A percentile compares a stretch with the other conserved stretches of the same genome.
Evolutionary conservation across 108 stramenopile species (phyloP).

Genomic region (Conticribra guillardii): DNA sequence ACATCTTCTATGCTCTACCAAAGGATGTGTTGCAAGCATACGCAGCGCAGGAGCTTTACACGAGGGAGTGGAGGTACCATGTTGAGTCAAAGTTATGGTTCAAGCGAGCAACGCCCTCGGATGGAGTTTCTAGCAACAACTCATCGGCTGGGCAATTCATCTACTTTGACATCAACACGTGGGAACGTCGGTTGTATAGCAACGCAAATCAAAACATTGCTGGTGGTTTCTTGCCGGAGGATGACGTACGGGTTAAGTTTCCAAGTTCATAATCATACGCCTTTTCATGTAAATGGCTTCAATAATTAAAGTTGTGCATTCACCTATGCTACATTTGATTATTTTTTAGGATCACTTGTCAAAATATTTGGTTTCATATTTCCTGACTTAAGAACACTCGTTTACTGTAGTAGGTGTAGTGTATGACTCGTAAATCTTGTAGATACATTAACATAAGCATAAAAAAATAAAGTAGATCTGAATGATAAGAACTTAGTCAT

Average conservation of each 20-base stretch:
- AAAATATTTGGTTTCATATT: too few species aligned
- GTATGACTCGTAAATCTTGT: too few species aligned
- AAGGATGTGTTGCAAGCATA: constrained; percentile 96
- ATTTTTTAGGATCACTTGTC: too few species aligned
- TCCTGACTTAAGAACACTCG: too few species aligned
- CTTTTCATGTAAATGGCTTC: constrained; percentile 17
- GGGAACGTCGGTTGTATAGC: constrained; percentile 86
- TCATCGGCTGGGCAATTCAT: constrained; percentile 74
- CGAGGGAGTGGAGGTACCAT: constrained; percentile 97
- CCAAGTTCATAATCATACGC: constrained; percentile 65
- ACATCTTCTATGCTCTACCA: constrained; percentile 98
- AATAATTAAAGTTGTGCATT: constrained; percentile 41
- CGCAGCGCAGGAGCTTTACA: constrained; percentile 97
- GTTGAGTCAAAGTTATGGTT: constrained; percentile 96
- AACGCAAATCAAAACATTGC: constrained; percentile 88
- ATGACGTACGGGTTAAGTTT: constrained; percentile 88
- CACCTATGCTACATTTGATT: constrained; percentile 9
- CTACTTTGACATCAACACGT: constrained; percentile 91
- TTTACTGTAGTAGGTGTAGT: too few species aligned
- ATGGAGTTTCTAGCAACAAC: constrained; percentile 58
- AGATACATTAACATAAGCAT: too few species aligned
- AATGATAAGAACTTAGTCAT: too few species aligned
- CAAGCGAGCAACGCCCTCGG: constrained; percentile 79
- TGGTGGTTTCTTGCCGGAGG: constrained; percentile 81
- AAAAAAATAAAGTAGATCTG: too few species aligned